Percentiles rank a stretch among this genome's conserved stretches.
Conservation (phyloP, 768 basidiomycete genomes). For the Amanita polypyramis region DNA sequence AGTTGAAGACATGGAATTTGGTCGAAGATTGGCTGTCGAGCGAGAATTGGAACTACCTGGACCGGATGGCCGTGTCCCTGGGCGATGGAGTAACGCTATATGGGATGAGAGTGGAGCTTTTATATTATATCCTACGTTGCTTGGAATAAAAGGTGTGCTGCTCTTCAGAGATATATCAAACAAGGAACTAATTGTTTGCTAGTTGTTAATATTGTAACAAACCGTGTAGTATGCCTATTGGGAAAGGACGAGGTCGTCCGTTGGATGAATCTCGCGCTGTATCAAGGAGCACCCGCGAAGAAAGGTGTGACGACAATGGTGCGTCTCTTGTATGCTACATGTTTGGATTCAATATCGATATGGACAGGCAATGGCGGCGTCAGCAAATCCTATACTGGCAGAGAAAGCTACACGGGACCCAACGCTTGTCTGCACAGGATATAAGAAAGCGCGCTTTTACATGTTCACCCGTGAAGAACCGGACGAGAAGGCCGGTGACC, state of each 20-base stretch:
- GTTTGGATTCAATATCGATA: constrained; percentile 7
- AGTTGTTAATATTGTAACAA: constrained; percentile 95
- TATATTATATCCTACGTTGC: constrained; percentile 82
- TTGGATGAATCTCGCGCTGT: constrained; percentile 80
- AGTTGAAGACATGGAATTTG: constrained; percentile 99
- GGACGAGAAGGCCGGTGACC: constrained; percentile 67
- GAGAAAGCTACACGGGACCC: constrained; percentile 82
- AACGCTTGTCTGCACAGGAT: constrained; percentile 86
- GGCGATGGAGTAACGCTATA: constrained; percentile 79
- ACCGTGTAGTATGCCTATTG: constrained; percentile 77
- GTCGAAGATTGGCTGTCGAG: constrained; percentile 88
- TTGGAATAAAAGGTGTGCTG: constrained; percentile 84
- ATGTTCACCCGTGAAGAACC: constrained; percentile 87
- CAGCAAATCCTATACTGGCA: constrained; percentile 88
- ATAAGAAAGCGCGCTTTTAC: constrained; percentile 89
- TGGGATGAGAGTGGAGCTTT: constrained; percentile 99
- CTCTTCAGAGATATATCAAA: neutral
- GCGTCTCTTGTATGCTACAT: constrained; percentile 16
- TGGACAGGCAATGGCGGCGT: constrained; percentile 82
- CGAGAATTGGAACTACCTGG: constrained; percentile 81
- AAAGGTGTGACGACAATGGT: constrained; percentile 73
- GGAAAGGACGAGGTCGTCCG: constrained; percentile 93
- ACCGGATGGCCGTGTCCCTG: constrained; percentile 60
- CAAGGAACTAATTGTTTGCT: neutral
- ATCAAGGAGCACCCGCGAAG: constrained; percentile 92